Percentiles rank a stretch among this genome's conserved stretches.
Evolutionary conservation across 208 protist genomes (phyloP).

Genomic region (Trypanosoma melophagium): DNA sequence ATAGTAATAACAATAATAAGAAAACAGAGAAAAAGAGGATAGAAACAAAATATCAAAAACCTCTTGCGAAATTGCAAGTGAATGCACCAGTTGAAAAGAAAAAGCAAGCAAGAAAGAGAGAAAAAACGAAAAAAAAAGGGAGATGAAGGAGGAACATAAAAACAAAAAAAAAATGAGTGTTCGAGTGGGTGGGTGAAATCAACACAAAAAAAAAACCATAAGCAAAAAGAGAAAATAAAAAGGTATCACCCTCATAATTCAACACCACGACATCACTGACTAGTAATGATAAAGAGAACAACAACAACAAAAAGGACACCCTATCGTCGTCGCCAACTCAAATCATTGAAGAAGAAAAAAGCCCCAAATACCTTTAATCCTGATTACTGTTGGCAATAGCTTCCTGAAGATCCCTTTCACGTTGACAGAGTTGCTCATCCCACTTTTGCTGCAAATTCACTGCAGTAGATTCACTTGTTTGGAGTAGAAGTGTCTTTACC

Average conservation of each 20-base stretch:
- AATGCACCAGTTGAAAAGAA: neutral
- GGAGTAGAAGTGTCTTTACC: neutral
- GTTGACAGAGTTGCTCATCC: constrained; percentile 1
- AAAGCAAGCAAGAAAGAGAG: constrained; percentile 20
- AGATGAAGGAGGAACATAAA: neutral
- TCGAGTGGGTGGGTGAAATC: constrained; percentile 9
- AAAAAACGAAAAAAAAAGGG: neutral
- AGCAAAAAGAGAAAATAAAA: constrained; percentile 19
- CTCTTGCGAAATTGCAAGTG: too few species aligned
- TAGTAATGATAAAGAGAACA: too few species aligned
- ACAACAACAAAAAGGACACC: too few species aligned
- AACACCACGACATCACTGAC: neutral
- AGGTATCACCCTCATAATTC: constrained; percentile 2
- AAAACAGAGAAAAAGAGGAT: constrained; percentile 2
- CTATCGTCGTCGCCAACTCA: too few species aligned
- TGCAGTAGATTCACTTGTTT: neutral
- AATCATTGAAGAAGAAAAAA: neutral
- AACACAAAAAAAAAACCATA: constrained; percentile 2
- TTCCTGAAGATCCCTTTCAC: neutral
- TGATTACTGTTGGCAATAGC: neutral
- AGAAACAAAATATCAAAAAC: neutral
- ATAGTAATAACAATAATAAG: too few species aligned
- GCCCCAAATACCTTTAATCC: neutral
- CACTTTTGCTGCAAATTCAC: constrained; percentile 6
- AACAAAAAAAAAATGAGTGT: constrained; percentile 3